Percentiles rank a stretch among this genome's conserved stretches.
These are phyloP conservation scores for Cladophialophora chaetospira DNA, from an alignment of 2,329 filamentous ascomycete species.

Conservation along the genomic window DNA sequence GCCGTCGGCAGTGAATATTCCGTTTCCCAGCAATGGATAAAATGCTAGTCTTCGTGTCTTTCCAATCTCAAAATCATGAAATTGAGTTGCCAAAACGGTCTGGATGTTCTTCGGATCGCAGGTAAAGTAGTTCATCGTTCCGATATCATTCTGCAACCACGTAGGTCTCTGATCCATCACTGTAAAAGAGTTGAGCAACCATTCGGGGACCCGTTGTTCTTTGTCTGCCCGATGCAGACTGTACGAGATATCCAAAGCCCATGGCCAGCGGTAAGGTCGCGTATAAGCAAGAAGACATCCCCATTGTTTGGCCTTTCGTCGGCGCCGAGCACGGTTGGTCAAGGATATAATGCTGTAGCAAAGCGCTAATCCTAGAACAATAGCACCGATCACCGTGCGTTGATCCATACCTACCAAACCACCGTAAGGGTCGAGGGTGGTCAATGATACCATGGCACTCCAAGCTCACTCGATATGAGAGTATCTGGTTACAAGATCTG, in stretches of 20 bases:
- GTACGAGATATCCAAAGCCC: background rate
- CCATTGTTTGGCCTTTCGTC: background rate
- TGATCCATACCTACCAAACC: too few relatives aligned
- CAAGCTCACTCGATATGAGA: too few relatives aligned
- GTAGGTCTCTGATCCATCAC: background rate
- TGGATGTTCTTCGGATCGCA: constrained; percentile 11
- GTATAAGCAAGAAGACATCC: background rate
- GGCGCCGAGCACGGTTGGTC: too few relatives aligned
- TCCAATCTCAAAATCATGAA: constrained; percentile 79
- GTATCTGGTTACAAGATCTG: too few relatives aligned
- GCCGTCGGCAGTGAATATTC: constrained; percentile 52
- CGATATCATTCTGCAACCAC: background rate
- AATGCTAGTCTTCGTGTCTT: constrained; percentile 38
- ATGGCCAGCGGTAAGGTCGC: background rate
- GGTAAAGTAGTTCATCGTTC: background rate
- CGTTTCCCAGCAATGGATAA: constrained; percentile 9
- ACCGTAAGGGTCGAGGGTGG: too few relatives aligned
- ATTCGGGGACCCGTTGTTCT: background rate
- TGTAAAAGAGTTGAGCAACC: background rate
- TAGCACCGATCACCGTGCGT: too few relatives aligned
- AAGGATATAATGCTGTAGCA: too few relatives aligned
- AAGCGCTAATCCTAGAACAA: too few relatives aligned
- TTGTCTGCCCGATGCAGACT: background rate
- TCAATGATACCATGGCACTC: too few relatives aligned
- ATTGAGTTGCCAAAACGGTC: constrained; percentile 78